Conservation (phyloP, 805 yeast species). For the Zygosaccharomyces siamensis region DNA sequence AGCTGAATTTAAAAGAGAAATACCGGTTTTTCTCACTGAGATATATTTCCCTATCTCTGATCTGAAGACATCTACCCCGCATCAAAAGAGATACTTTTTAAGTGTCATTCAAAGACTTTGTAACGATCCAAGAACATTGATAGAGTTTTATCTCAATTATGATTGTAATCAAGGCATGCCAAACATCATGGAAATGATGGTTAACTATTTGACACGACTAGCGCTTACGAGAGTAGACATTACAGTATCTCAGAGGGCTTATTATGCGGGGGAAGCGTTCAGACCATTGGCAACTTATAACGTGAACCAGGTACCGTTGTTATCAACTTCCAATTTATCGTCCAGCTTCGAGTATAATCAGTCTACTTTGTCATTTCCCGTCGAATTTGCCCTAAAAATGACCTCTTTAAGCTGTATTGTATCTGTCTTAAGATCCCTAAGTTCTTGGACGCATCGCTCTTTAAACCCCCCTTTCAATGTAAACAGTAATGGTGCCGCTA, state of each 20-base stretch:
- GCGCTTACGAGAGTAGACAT: constrained; percentile 70
- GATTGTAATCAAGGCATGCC: constrained; percentile 84
- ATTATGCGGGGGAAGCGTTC: constrained; percentile 47
- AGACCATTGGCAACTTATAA: constrained; percentile 70
- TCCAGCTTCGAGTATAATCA: constrained; percentile 23
- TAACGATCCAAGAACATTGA: constrained; percentile 82
- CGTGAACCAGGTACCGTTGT: constrained; percentile 65
- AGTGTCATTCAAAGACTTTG: constrained; percentile 77
- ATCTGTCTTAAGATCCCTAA: constrained; percentile 71
- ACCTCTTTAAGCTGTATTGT: constrained; percentile 75
- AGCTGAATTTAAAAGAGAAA: constrained; percentile 83
- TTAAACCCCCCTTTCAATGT: constrained; percentile 19
- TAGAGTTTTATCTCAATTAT: constrained; percentile 90
- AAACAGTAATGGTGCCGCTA: constrained; percentile 6
- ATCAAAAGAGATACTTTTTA: constrained; percentile 85
- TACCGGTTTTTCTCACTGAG: constrained; percentile 89
- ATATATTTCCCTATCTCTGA: constrained; percentile 93
- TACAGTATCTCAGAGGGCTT: constrained; percentile 59
- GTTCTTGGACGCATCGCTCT: constrained; percentile 81
- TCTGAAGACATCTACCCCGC: constrained; percentile 83
- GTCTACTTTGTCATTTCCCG: constrained; percentile 45
- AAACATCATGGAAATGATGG: constrained; percentile 77
- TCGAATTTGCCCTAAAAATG: constrained; percentile 81
- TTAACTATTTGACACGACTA: constrained; percentile 64
- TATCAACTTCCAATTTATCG: constrained; percentile 63